Base-by-base conservation (phyloP, 257 asterid genomes). In the Salvia miltiorrhiza region DNA sequence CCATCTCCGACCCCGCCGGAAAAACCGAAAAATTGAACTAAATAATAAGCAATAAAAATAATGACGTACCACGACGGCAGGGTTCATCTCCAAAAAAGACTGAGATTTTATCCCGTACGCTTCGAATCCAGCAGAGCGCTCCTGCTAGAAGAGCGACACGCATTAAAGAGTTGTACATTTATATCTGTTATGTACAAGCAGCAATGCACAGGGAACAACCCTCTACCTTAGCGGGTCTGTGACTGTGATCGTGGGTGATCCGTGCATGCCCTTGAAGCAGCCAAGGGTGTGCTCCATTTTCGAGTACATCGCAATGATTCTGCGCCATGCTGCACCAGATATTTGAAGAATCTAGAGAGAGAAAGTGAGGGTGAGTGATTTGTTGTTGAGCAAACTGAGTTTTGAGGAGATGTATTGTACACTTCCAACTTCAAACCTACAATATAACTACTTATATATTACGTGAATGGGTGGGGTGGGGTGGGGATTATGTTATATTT, bases 371-470 rank as follows among this genome's bases (percentile, higher is more conserved):
- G 58, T 1, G 35, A 41, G 43, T 19, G 39, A 60, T 37, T 55
- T 67, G 16, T 62, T 30, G 73, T 63, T 69, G 78, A 61, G 66
- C 32, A n/a, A 60, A 44, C 17, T 48, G 67, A 56, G 43, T 59
- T 64, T 40, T 50, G 70, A 33, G 69, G 55, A 30, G 39, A 53
- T 49, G 71, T 52, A 55, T 67, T 49, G 71, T 52, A 55, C 70
- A 63, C 75, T 73, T 78, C 92, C 92, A 73, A 88, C 87, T 79
- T 72, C 73, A 77, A 81, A 86, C 93, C 93, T 82, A 87, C 79
- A 86, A 77, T 67, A 50, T 41, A 84, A 73, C 93, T 73, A 83
- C 80, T 78, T 83, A 67, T 72, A 80, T 71, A 79, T 47, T 21
- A 68, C 28, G 40, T 14, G 50, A 56, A 44, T 24, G 12, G 48